Conservation (phyloP, 495 filamentous ascomycete species). For the Amphirosellinia nigrospora region DNA sequence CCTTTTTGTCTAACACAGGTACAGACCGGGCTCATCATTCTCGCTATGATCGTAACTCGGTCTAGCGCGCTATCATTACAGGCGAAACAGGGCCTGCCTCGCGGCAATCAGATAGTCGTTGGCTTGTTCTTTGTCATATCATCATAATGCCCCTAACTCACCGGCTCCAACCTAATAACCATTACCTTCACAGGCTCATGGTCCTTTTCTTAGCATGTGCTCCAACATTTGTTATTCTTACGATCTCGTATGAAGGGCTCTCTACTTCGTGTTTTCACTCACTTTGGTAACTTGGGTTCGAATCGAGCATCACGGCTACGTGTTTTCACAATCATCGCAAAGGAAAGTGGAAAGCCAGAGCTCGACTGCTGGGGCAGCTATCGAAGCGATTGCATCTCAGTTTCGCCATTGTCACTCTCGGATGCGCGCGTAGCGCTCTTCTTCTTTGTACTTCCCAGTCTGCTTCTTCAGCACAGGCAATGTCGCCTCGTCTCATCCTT, state of each 20-base stretch:
- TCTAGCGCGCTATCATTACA: constrained; percentile 83
- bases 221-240: constrained; percentile 93
- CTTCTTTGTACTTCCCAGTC: constrained; percentile 91
- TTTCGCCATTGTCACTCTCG: constrained; percentile 75
- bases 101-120: constrained; percentile 86
- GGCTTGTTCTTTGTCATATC: constrained; percentile 87
- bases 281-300: constrained; percentile 88
- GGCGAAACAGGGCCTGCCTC: constrained; percentile 83
- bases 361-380: constrained; percentile 29
- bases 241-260: constrained; percentile 96
- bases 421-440: constrained; percentile 89
- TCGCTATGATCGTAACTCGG: constrained; percentile 84
- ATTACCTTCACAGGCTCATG: constrained; percentile 89
- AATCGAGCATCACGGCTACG: constrained; percentile 81
- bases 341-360: constrained; percentile 33
- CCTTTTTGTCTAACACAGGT: constrained; percentile 32
- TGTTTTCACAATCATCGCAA: constrained; percentile 49
- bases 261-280: constrained; percentile 88
- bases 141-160: constrained; percentile 81
- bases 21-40: constrained; percentile 78
- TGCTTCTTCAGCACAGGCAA: constrained; percentile 99
- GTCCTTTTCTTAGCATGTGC: constrained; percentile 93
- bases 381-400: constrained; percentile 30
- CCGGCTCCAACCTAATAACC: constrained; percentile 77
- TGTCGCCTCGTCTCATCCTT: constrained; percentile 95